Base-by-base conservation (phyloP, 108 stramenopile genomes). In the Seminavis robusta region DNA sequence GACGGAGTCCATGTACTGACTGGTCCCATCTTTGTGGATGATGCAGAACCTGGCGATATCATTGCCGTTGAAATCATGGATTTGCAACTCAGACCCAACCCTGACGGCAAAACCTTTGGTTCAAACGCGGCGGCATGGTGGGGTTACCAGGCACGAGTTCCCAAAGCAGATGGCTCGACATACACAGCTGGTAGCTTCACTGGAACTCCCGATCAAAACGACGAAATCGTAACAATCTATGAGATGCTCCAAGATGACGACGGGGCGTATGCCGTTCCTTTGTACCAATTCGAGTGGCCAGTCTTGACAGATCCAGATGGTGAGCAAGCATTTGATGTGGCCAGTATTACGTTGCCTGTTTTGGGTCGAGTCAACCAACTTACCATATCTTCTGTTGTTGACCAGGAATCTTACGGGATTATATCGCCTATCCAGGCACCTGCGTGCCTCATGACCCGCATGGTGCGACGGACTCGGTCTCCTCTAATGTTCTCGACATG, bases 211-310 rank as follows among this genome's bases (percentile, higher is more conserved):
- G 63, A 47, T 39, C 34, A 31, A 31, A 56, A 56, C 33, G 71
- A 72, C 40, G 71, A 72, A 45, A 30, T 72, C 26, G 49, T 72
- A 20, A 72, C 71, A 3, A 65, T 72, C 24, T 72, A 65, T 38
- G 58, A 59, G 40, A 47, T 59, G 10, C 17, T 59, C 20, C 54
- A 67, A 34, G 34, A 48, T 23, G 72, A 67, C 19, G 51, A 27
- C 15, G 42, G 39, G 20, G 21, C 43, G 15, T 65, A 72, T 53
- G 71, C 64, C 16, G 52, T 72, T 19, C 71, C 71, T 6, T 46
- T 43, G 16, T 72, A 72, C 52, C 72, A 67, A 61, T 67, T 73
- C 46, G 66, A 62, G 38, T 73, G 72, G 72, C 72, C 72, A 1
- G 40, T 24, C 16, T 43, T 73, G 26, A 67, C 65, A 17, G 65